Percentiles rank a stretch among this genome's conserved stretches.
These are phyloP conservation scores for Coccomyxa subellipsoidea DNA, from an alignment of 163 green algal species.

Conservation along the genomic window DNA sequence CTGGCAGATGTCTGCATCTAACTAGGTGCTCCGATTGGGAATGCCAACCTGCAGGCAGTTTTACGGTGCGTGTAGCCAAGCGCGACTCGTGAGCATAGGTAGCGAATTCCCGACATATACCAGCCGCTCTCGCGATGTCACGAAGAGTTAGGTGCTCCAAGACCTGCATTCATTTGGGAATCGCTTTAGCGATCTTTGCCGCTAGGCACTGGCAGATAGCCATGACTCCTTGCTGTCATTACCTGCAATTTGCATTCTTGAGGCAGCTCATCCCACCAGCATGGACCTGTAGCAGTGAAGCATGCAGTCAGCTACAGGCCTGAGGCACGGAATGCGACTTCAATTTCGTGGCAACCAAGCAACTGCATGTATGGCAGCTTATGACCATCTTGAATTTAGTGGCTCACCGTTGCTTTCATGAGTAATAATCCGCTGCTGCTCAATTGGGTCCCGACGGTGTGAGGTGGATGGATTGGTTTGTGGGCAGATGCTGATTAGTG, in stretches of 20 bases:
- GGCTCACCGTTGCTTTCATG: neutral
- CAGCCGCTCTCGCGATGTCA: neutral
- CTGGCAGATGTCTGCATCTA: too few relatives aligned
- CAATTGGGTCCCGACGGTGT: neutral
- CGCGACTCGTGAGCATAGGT: neutral
- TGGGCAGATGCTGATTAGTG: neutral
- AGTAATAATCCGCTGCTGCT: neutral
- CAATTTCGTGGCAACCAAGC: too few relatives aligned
- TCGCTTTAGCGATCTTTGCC: neutral
- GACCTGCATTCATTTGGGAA: neutral
- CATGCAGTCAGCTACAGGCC: too few relatives aligned
- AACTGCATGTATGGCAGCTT: neutral
- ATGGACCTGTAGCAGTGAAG: neutral
- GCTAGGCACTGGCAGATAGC: neutral
- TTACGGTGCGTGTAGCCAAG: neutral
- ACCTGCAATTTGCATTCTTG: neutral
- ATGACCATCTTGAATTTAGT: neutral
- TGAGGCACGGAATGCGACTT: too few relatives aligned
- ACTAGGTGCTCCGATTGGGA: too few relatives aligned
- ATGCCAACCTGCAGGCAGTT: slow-evolving; percentile 1
- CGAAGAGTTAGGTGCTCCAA: neutral
- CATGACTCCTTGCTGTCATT: neutral
- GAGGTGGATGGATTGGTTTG: neutral
- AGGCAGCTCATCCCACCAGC: neutral
- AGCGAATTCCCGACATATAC: neutral